phyloP scores from a whole-genome alignment of 2,329 filamentous ascomycete genomes.

The Diaporthe vaccinii region DNA sequence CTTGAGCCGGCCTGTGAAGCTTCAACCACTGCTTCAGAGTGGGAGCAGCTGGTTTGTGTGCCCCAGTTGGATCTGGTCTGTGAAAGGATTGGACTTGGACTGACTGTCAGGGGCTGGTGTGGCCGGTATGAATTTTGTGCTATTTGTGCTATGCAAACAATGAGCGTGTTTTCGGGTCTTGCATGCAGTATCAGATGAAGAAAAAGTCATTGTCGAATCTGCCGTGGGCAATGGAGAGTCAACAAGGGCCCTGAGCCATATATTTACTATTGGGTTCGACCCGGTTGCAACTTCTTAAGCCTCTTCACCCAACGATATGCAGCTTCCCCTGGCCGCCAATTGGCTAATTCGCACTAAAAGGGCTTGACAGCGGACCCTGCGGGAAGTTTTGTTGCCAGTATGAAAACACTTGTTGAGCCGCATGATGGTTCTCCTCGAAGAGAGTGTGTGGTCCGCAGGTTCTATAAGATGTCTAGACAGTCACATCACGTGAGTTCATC shows the following conservation, averaged over 20 bases:
- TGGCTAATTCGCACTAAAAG: not conserved
- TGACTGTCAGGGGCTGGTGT: not conserved
- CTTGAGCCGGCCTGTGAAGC: not conserved
- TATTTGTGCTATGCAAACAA: constrained; percentile 37
- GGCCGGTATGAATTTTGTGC: constrained; percentile 1
- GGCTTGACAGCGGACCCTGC: not conserved
- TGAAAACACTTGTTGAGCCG: too few relatives aligned
- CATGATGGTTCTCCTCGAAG: too few relatives aligned
- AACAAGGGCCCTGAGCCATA: not conserved
- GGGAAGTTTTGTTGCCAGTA: not conserved
- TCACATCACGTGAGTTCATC: too few relatives aligned
- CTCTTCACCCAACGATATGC: not conserved
- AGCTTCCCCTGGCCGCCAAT: not conserved
- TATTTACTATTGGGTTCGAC: not conserved
- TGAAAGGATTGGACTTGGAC: not conserved
- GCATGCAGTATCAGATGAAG: not conserved
- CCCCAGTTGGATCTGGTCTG: not conserved
- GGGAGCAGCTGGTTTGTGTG: not conserved
- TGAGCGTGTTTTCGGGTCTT: not conserved
- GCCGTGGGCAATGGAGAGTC: not conserved
- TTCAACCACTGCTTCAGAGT: not conserved
- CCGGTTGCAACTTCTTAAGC: not conserved
- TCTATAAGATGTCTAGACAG: too few relatives aligned
- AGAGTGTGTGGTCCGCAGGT: too few relatives aligned
- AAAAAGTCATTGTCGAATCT: not conserved